Evolutionary conservation across 306 rosid species (phyloP), one percentile per base, ranked within the genome.

Genomic region (Prunus campanulata): DNA sequence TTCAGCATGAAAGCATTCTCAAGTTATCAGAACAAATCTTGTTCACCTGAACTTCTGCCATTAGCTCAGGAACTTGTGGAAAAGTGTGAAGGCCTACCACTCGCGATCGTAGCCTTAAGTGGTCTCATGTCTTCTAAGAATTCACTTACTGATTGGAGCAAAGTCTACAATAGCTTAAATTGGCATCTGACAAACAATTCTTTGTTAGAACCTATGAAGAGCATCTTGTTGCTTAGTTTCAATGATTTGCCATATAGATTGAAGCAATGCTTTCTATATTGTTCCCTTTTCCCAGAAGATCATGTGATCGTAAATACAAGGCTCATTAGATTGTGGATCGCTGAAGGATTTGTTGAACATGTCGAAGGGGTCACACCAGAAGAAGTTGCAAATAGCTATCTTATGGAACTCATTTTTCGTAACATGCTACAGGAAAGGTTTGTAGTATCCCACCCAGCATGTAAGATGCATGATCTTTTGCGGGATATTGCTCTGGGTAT

Each of bases 391-490:
- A 25, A 25, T 3, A 15, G 46, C 18, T 66, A 79, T 57, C 42
- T 72, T 49, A 76, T 56, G 68, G 60, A 56, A 59, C 79, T 79
- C 51, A 46, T 27, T 51, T 64, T 32, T 8, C 57, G 68, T 54
- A 72, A 73, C 73, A 79, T 79, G 82, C 68, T 79, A 12, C 67
- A 72, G 2, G 60, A 51, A 22, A 8, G 6, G 12, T 32, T 32
- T 32, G 0, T 25, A 25, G 27, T 25, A 25, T 25, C 27, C 6
- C 6, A 5, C 39, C 71, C n/a, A 16, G 5, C 51, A 20, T 79
- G 74, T 56, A 79, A 72, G 68, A 52, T 72, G 82, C 82, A 72
- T 55, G 82, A 79, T 62, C 75, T 80, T 24, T 18, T 74, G 66
- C 11, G 79, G 13, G 70, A 80, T 24, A 50, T 79, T 74, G 71